These are phyloP conservation scores for Borovskyia barvae DNA, from an alignment of 208 protist species.

Conservation along the genomic window DNA sequence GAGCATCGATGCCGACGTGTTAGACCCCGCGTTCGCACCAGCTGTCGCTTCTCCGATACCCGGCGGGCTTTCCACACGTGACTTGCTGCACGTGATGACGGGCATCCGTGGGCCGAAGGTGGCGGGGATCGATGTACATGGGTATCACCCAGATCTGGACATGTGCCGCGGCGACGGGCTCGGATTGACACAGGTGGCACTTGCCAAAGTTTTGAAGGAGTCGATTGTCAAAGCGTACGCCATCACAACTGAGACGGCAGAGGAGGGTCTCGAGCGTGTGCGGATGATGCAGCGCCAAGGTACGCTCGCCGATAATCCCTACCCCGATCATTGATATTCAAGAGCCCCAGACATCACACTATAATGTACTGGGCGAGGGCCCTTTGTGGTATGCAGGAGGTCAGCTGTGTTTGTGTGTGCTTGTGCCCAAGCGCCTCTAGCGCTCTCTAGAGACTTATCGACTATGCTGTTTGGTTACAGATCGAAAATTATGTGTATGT, in stretches of 20 bases:
- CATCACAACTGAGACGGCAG: conserved; percentile 78
- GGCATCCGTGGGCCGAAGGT: conserved; percentile 77
- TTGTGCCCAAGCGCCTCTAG: no score
- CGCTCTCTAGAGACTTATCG: no score
- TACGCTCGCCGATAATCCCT: conserved; percentile 77
- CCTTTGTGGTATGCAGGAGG: no score
- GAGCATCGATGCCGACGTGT: conserved; percentile 69
- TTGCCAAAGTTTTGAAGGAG: conserved; percentile 82
- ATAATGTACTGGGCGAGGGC: no score
- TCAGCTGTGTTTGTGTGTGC: no score
- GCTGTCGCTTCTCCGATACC: conserved; percentile 49
- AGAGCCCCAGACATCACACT: no score
- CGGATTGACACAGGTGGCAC: conserved; percentile 69
- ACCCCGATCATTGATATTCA: conserved; percentile 77
- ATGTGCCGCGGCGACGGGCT: conserved; percentile 57
- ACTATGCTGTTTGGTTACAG: no score
- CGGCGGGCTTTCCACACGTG: conserved; percentile 72
- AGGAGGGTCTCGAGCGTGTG: conserved; percentile 74
- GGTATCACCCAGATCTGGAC: conserved; percentile 62
- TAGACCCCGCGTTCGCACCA: conserved; percentile 80
- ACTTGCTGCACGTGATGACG: conserved; percentile 77
- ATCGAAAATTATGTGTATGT: no score
- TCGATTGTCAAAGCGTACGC: conserved; percentile 66
- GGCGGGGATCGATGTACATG: conserved; percentile 77
- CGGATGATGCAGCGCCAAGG: conserved; percentile 84